phyloP scores from a whole-genome alignment of 225 moss, liverwort and hornwort genomes.

The Marchantia paleacea region DNA sequence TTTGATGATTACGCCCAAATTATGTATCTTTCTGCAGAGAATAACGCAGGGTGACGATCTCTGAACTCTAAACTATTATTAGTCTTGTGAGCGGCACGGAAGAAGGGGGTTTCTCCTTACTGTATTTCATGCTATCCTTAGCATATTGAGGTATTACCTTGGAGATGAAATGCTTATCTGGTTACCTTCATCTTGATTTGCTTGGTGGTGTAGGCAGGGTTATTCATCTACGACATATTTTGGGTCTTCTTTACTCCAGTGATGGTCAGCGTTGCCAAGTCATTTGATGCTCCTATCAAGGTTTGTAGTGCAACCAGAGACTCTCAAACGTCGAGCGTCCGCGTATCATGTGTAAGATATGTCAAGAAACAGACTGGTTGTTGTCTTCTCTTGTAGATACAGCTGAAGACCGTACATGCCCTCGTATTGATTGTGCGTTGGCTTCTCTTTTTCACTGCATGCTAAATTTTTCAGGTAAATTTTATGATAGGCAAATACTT shows the following conservation, averaged over 20 bases:
- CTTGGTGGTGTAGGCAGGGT: constrained; percentile 62
- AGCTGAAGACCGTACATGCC: not conserved
- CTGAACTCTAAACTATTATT: too few relatives aligned
- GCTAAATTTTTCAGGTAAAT: not conserved
- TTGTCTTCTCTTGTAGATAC: not conserved
- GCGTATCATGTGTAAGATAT: not conserved
- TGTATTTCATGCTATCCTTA: too few relatives aligned
- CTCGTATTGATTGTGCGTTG: not conserved
- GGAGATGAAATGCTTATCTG: too few relatives aligned
- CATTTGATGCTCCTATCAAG: constrained; percentile 99
- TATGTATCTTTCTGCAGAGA: too few relatives aligned
- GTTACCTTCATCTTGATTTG: not conserved
- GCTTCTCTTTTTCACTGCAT: not conserved
- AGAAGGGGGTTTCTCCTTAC: too few relatives aligned
- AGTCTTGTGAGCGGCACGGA: too few relatives aligned
- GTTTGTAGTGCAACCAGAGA: constrained; percentile 26
- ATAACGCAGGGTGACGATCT: too few relatives aligned
- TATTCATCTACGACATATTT: constrained; percentile 97
- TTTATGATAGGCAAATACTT: not conserved
- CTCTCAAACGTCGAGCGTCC: not conserved
- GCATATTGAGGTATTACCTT: too few relatives aligned
- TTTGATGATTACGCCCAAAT: too few relatives aligned
- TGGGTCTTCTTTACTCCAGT: constrained; percentile 99
- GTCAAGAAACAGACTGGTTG: not conserved
- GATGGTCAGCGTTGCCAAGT: constrained; percentile 99